Evolutionary conservation across 23 red algal species (phyloP), one percentile per base, ranked within the genome.

Genomic region (Gracilaria gracilis): DNA sequence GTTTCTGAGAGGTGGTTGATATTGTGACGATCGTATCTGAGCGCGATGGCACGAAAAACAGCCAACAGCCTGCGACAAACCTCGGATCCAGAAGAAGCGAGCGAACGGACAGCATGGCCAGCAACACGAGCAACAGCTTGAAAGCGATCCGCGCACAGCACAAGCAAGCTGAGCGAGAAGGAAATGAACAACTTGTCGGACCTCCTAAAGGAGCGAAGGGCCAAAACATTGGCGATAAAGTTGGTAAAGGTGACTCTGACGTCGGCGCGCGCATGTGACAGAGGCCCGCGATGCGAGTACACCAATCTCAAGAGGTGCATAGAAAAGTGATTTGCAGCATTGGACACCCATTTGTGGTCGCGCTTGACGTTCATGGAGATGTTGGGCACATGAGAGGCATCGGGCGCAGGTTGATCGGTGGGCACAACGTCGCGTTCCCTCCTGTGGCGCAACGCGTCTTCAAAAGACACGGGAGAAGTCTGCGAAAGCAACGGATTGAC

Each of bases 91-190:
- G 64, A 69, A 2, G 64, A 34, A 2, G 64, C 31, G 13, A 69
- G 32, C 64, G 33, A 69, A 32, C 32, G 64, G 8, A 69, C 64
- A 9, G 28, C 31, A 17, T 69, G 64, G 4, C 23, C 64, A 24
- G 64, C 64, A 32, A 31, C 13, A 42, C 40, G n/a, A 19, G 72
- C 38, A 27, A 77, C 72, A 33, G 23, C 31, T n/a, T 48, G 40
- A 50, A 77, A 77, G 11, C 40, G 39, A 50, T 77, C 72, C n/a
- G 72, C 72, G 9, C 72, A 29, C 11, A 77, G 42, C 4, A 51
- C 46, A 31, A 77, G 72, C 72, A 77, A 33, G 39, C 23, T 28
- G 5, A 77, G 72, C 31, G 46, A 49, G 27, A 77, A 51, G 0
- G 72, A 46, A 77, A 13, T 77, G 46, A 46, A 51, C 8, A 77